phyloP scores from a whole-genome alignment of 2,329 filamentous ascomycete genomes.

The Raffaelea deltoideospora region DNA sequence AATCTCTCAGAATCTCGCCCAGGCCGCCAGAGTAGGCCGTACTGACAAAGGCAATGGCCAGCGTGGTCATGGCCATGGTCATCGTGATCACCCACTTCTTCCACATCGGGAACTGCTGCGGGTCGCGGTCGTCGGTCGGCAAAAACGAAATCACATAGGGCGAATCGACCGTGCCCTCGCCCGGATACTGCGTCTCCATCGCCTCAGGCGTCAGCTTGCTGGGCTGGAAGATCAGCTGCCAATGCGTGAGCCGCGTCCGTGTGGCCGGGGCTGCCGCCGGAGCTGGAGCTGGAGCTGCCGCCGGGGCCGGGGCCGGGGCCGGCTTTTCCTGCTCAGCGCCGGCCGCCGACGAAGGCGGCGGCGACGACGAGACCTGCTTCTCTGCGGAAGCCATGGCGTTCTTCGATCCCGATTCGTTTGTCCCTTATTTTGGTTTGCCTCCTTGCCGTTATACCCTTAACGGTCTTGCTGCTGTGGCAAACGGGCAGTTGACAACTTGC shows the following conservation, averaged over 20 bases:
- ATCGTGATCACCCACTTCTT: slow-evolving; percentile 54
- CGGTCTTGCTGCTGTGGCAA: too few species aligned
- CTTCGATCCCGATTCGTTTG: too few species aligned
- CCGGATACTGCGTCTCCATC: slow-evolving; percentile 38
- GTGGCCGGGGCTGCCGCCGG: background rate
- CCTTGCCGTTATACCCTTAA: too few species aligned
- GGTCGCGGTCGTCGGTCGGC: slow-evolving; percentile 47
- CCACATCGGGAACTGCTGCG: slow-evolving; percentile 37
- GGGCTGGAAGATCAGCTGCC: slow-evolving; percentile 39
- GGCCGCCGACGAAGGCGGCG: too few species aligned
- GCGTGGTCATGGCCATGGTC: slow-evolving; percentile 48
- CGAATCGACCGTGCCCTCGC: slow-evolving; percentile 48
- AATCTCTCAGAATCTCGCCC: slow-evolving; percentile 35
- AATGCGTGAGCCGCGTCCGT: slow-evolving; percentile 25
- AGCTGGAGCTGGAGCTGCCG: background rate
- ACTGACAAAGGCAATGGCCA: slow-evolving; percentile 55
- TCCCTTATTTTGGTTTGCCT: too few species aligned
- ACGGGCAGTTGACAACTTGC: too few species aligned
- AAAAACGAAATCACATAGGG: slow-evolving; percentile 58
- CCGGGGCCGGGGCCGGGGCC: background rate
- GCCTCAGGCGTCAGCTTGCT: slow-evolving; percentile 41
- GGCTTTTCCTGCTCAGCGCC: background rate
- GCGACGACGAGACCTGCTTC: too few species aligned
- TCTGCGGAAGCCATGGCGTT: too few species aligned
- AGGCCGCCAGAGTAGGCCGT: slow-evolving; percentile 50